These are phyloP conservation scores for Onygenales sp. DNA, from an alignment of 2,329 filamentous ascomycete genomes.

Conservation along the genomic window DNA sequence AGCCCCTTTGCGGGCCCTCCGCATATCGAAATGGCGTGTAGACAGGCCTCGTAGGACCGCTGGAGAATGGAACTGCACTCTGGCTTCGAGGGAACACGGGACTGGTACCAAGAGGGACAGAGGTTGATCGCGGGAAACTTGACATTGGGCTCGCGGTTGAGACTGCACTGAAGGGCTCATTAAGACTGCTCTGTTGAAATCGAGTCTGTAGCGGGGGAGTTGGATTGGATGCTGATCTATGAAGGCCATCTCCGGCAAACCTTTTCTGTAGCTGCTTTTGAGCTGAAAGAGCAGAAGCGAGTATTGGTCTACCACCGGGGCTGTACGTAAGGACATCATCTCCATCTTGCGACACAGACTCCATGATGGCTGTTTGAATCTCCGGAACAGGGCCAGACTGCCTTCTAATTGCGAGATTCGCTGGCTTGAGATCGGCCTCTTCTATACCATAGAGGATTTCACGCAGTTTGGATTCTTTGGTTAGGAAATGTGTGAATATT, in stretches of 20 bases:
- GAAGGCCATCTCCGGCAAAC: slow-evolving; percentile 10
- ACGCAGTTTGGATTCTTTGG: slow-evolving; percentile 38
- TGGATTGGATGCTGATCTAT: slow-evolving; percentile 21
- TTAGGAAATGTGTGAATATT: slow-evolving; percentile 42
- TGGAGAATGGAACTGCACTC: slow-evolving; percentile 3
- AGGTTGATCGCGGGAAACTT: slow-evolving; percentile 8
- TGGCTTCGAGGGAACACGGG: slow-evolving; percentile 9
- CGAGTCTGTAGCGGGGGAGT: slow-evolving; percentile 6
- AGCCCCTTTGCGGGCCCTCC: slow-evolving; percentile 32
- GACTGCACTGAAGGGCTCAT: neutral
- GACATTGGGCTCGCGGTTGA: neutral
- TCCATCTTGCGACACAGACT: slow-evolving; percentile 1
- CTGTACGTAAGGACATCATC: slow-evolving; percentile 37
- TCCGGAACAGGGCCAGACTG: slow-evolving; percentile 2
- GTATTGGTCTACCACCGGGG: slow-evolving; percentile 43
- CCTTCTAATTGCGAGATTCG: slow-evolving; percentile 3
- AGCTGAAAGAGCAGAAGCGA: slow-evolving; percentile 18
- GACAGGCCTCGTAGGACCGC: slow-evolving; percentile 27
- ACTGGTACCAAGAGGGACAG: slow-evolving; percentile 14
- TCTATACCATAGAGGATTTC: slow-evolving; percentile 42
- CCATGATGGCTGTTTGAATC: neutral
- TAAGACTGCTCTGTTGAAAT: neutral
- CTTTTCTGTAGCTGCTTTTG: slow-evolving; percentile 3
- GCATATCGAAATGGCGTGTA: slow-evolving; percentile 39
- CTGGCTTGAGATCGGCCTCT: slow-evolving; percentile 22